Percentiles rank a stretch among this genome's conserved stretches.
Conservation (phyloP, 2,329 filamentous ascomycete genomes). For the Clarireedia hainanense region DNA sequence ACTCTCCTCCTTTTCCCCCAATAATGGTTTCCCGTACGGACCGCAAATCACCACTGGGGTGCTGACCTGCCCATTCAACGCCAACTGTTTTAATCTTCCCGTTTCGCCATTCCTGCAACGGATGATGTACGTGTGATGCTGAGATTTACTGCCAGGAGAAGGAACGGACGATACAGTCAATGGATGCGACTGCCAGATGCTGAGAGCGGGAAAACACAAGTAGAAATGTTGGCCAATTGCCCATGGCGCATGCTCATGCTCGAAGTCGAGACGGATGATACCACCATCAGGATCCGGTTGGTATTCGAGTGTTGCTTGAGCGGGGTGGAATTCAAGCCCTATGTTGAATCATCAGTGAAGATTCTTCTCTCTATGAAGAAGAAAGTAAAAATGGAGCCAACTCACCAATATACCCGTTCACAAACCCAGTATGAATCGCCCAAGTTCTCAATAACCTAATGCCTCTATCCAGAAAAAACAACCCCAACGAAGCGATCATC, state of each 20-base stretch:
- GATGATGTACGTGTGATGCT: constrained; percentile 49
- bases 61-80: not conserved
- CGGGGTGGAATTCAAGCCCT: constrained; percentile 5
- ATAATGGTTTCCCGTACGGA: not conserved
- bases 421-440: constrained; percentile 52
- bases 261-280: constrained; percentile 58
- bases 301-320: not conserved
- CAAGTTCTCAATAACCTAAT: constrained; percentile 50
- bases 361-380: too few relatives aligned
- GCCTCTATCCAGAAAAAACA: constrained; percentile 58
- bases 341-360: not conserved
- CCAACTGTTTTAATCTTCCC: constrained; percentile 27
- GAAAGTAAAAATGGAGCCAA: constrained; percentile 32
- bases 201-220: constrained; percentile 64
- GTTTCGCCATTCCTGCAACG: constrained; percentile 54
- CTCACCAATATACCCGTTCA: constrained; percentile 29
- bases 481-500: constrained; percentile 37
- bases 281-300: constrained; percentile 38
- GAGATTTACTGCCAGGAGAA: constrained; percentile 32
- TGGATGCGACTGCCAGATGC: constrained; percentile 68
- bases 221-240: constrained; percentile 70
- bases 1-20: constrained; percentile 29
- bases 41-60: constrained; percentile 3
- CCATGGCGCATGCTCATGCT: constrained; percentile 57
- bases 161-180: constrained; percentile 73